phyloP scores from a whole-genome alignment of 2,329 filamentous ascomycete species.

The Sordariomycetes sp. region DNA sequence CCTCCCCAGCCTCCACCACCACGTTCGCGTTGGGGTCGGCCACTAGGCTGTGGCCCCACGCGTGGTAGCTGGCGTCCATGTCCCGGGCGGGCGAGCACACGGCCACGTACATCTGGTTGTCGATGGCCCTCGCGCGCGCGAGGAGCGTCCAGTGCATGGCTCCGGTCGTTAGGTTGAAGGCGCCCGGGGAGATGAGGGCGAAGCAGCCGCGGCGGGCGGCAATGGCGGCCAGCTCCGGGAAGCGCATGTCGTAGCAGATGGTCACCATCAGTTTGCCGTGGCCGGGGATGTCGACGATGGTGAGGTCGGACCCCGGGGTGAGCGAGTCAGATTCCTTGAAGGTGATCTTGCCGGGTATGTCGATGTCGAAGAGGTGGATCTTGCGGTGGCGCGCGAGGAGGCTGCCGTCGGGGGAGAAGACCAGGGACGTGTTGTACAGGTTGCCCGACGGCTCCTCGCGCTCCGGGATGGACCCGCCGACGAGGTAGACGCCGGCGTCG shows the following conservation, averaged over 20 bases:
- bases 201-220: slow-evolving; percentile 83
- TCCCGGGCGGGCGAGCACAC: slow-evolving; percentile 87
- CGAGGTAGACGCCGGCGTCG: slow-evolving; percentile 68
- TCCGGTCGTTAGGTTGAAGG: slow-evolving; percentile 91
- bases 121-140: slow-evolving; percentile 72
- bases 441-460: slow-evolving; percentile 44
- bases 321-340: slow-evolving; percentile 90
- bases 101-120: slow-evolving; percentile 91
- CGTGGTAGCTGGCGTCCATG: slow-evolving; percentile 66
- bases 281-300: slow-evolving; percentile 74
- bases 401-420: slow-evolving; percentile 68
- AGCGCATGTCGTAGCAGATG: slow-evolving; percentile 97
- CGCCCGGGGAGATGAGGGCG: slow-evolving; percentile 84
- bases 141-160: slow-evolving; percentile 83
- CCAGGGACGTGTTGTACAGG: slow-evolving; percentile 85
- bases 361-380: slow-evolving; percentile 93
- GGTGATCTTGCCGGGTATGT: slow-evolving; percentile 88
- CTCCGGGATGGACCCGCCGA: slow-evolving; percentile 92
- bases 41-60: slow-evolving; percentile 85
- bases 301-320: slow-evolving; percentile 73
- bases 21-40: slow-evolving; percentile 80
- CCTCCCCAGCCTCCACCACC: slow-evolving; percentile 67
- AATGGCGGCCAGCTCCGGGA: slow-evolving; percentile 85
- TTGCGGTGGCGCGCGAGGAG: slow-evolving; percentile 86
- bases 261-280: slow-evolving; percentile 82